Percentiles rank a stretch among this genome's conserved stretches.
Evolutionary conservation across 2,329 filamentous ascomycete species (phyloP).

Genomic region (Claviceps arundinis): DNA sequence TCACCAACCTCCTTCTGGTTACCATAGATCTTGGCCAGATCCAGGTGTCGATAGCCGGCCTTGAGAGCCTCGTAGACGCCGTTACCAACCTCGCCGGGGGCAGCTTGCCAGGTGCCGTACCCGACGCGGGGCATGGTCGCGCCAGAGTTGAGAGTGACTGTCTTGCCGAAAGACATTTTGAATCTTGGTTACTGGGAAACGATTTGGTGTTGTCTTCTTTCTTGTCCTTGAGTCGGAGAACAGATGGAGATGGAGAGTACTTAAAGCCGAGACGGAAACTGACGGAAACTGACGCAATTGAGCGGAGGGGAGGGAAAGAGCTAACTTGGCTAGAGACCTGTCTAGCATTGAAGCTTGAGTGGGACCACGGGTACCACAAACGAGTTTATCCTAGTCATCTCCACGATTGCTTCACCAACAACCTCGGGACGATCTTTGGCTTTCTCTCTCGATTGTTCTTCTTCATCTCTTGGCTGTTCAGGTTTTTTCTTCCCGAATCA

Average conservation of each 20-base stretch:
- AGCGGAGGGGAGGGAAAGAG: not conserved
- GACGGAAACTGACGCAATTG: not conserved
- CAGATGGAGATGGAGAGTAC: not conserved
- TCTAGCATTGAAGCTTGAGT: conserved; percentile 3
- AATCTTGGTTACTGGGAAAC: not conserved
- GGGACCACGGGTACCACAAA: not conserved
- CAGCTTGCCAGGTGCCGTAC: conserved; percentile 54
- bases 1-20: conserved; percentile 49
- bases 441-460: not conserved
- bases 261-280: not conserved
- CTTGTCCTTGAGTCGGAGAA: not conserved
- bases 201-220: not conserved
- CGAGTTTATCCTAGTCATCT: not conserved
- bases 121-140: conserved; percentile 50
- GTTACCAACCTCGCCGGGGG: conserved; percentile 48
- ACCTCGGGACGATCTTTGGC: not conserved
- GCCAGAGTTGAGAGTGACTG: conserved; percentile 49
- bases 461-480: not conserved
- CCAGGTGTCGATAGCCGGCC: conserved; percentile 51
- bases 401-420: not conserved
- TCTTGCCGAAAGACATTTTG: conserved; percentile 41
- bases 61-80: conserved; percentile 52
- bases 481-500: not conserved
- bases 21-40: conserved; percentile 41
- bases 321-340: no score